Percentiles rank a stretch among this genome's conserved stretches.
phyloP scores from a whole-genome alignment of 2,329 filamentous ascomycete genomes.

The Dactylellina sp. region DNA sequence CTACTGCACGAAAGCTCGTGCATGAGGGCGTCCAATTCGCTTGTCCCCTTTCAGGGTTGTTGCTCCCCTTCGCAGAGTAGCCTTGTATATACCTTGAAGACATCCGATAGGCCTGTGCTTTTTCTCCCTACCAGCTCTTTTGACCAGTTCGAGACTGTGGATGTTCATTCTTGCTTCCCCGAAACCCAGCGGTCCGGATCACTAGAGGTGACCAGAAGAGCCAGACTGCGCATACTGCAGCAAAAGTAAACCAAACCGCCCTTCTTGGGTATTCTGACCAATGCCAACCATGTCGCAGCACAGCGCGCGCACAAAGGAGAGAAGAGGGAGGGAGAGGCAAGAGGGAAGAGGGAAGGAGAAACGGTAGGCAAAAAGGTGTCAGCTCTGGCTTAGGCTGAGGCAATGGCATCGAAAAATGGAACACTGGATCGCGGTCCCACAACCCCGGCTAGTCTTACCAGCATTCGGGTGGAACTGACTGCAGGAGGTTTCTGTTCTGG shows the following conservation, averaged over 20 bases:
- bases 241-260: neutral
- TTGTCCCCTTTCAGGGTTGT: no score
- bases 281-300: constrained; percentile 23
- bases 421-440: no score
- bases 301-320: no score
- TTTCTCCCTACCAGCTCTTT: no score
- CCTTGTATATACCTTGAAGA: no score
- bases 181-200: constrained; percentile 21
- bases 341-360: no score
- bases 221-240: neutral
- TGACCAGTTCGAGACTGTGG: constrained; percentile 3
- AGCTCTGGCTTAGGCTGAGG: no score
- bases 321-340: no score
- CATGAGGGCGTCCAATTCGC: constrained; percentile 5
- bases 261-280: neutral
- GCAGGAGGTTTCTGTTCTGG: neutral
- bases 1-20: no score
- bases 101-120: constrained; percentile 16
- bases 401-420: no score
- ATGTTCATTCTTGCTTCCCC: constrained; percentile 21
- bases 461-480: constrained; percentile 15
- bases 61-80: no score
- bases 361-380: constrained; percentile 16
- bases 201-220: neutral
- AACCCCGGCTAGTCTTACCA: constrained; percentile 28